Base-by-base conservation (phyloP, 805 yeast species). In the Candida krabiensis region DNA sequence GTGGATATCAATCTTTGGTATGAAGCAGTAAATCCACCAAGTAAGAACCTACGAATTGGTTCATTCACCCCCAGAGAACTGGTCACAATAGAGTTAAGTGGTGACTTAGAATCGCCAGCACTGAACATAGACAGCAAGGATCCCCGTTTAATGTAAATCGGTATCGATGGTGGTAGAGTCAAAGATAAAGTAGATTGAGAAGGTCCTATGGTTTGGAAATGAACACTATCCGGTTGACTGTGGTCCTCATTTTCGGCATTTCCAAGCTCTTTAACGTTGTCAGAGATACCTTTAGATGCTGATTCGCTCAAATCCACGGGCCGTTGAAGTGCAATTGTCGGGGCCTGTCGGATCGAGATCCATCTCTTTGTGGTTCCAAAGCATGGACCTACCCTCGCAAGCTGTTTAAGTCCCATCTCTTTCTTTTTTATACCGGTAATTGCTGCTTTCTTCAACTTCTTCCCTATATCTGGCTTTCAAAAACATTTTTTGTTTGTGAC, bases 161-260 rank as follows among this genome's bases (percentile, higher is more conserved):
- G 84, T 1, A 76, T 60, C 0, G 85, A 79, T 1, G 86, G 79
- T 1, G 82, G 80, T n/a, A 75, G 53, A 1, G 68, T 60, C n/a
- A 79, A 55, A 5, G 75, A 64, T 16, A 79, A 56, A 0, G 77
- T 64, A 0, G 79, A 63, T 16, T 75, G 70, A 2, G 80, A 73
- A 4, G 55, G 59, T 5, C 80, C 82, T 38, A 78, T 49, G 0
- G 75, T 61, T 31, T 67, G 58, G 43, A 75, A 66, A 19, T 57
- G 41, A 1, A 70, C 64, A 3, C 43, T 50, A 16, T 40, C 41
- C 4, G 40, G 37, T 6, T 39, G 14, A 2, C 15, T 24, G 4
- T 27, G 15, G 1, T 21, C 25, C 8, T 38, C 29, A 12, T 23
- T 19, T 3, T 31, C 30, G 4, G 21, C 36, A 5, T 41, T 27